Conservation (phyloP, 345 rosid genomes). For the Salix koriyanagi region DNA sequence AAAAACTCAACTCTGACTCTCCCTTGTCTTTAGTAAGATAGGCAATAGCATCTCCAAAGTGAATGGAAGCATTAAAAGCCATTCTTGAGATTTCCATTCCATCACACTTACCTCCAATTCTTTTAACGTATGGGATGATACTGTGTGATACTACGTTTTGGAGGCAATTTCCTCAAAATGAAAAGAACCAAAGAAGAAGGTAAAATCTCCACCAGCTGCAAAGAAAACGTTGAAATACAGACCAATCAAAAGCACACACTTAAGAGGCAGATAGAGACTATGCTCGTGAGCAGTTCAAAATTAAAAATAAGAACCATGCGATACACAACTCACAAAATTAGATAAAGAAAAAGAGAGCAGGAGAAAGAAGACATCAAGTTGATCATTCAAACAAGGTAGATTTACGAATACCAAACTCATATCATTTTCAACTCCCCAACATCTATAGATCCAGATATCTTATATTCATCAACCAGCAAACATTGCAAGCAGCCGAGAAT, state of each 20-base stretch:
- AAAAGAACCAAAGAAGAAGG: constrained; percentile 83
- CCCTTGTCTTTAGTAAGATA: not conserved
- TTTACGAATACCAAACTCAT: not conserved
- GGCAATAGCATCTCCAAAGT: not conserved
- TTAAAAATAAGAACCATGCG: not conserved
- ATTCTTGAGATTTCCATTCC: not conserved
- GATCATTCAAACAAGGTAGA: not conserved
- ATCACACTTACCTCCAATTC: not conserved
- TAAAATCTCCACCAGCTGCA: constrained; percentile 83
- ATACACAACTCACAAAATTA: not conserved
- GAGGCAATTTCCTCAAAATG: constrained; percentile 90
- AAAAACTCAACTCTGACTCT: not conserved
- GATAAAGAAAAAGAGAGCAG: not conserved
- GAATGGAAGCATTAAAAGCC: constrained; percentile 2
- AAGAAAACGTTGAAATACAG: not conserved
- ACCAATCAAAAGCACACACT: not conserved
- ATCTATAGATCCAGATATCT: not conserved
- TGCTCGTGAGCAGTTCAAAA: not conserved
- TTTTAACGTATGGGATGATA: constrained; percentile 73
- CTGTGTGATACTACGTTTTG: constrained; percentile 76
- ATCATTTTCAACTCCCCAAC: not conserved
- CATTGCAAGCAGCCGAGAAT: not conserved
- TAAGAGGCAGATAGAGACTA: not conserved
- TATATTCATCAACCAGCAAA: not conserved
- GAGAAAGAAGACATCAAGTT: no score